Percentiles rank a stretch among this genome's conserved stretches.
phyloP scores from a whole-genome alignment of 257 asterid genomes.

The Fraxinus quadrangulata region DNA sequence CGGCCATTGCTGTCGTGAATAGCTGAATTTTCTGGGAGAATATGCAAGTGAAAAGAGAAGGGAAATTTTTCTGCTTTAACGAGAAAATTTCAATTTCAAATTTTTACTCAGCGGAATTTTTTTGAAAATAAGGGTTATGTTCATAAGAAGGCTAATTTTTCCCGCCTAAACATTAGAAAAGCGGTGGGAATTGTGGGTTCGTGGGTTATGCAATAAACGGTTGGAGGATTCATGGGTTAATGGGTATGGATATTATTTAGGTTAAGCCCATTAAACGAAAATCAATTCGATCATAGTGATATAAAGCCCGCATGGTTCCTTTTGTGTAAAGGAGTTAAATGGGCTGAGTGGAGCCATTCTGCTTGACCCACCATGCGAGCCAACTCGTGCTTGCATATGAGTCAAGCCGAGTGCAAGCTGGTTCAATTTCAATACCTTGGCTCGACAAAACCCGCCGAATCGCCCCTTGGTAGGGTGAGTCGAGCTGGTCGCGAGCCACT shows the following conservation, averaged over 20 bases:
- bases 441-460: too few species aligned
- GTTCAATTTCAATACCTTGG: too few species aligned
- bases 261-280: neutral
- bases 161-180: conserved; percentile 13
- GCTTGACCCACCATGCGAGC: too few species aligned
- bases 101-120: conserved; percentile 13
- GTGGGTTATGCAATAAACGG: conserved; percentile 3
- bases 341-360: too few species aligned
- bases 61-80: neutral
- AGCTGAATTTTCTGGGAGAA: neutral
- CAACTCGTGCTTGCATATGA: too few species aligned
- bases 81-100: conserved; percentile 27
- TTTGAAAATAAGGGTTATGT: neutral
- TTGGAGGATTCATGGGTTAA: neutral
- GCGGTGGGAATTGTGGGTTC: neutral
- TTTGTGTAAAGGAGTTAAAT: too few species aligned
- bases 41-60: conserved; percentile 5
- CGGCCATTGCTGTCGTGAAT: conserved; percentile 33
- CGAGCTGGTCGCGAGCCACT: too few species aligned
- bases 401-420: too few species aligned
- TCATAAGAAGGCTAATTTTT: neutral
- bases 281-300: neutral
- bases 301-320: neutral
- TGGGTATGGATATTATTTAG: neutral
- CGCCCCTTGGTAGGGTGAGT: too few species aligned